Base-by-base conservation (phyloP, 2,329 filamentous ascomycete species). In the Alternaria alternata region DNA sequence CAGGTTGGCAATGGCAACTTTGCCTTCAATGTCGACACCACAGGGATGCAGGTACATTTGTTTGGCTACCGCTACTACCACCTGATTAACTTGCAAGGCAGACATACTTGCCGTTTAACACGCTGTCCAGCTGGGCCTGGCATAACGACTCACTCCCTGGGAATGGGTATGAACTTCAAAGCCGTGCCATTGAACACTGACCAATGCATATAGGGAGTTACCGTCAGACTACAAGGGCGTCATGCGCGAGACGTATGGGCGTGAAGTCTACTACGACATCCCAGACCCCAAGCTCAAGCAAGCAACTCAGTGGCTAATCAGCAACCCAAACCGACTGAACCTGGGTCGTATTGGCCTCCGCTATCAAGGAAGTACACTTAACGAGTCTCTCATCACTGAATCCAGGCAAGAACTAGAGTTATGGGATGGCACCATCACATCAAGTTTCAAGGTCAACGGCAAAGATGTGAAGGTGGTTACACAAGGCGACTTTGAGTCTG, bases 301-400 rank as follows among this genome's bases (percentile, higher is more conserved):
- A 24, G 80, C 80, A 11, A 83, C 82, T 1, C 81, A 85, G 49
- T 86, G 84, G 84, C 67, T 86, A 0, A 84, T 84, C 24, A 75
- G 78, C 47, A 86, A 86, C 57, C 84, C 84, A 0, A 83, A 86
- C 63, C 77, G 84, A 7, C 66, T 84, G 12, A 86, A 85, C 46
- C 62, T 85, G 2, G 84, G 77, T 0, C 79, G 76, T 0, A 79
- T 85, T 22, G 83, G 84, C 2, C 74, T 85, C 22, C 70, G 75
- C 18, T 74, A 85, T 11, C 63, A 75, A 32, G 65, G 78, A 20
- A 80, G 75, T 58, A 73, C 70, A 1, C n/a, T 70, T 3, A 44
- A 54, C 9, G 36, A 52, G 14, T 61, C 65, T 3, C 42, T 53
- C 2, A 70, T 72, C n/a, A 48, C 49, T 5, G 54, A 64, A 0